Percentiles rank a stretch among this genome's conserved stretches.
phyloP scores from a whole-genome alignment of 1,284 basidiomycete genomes.

The Malassezia nana region DNA sequence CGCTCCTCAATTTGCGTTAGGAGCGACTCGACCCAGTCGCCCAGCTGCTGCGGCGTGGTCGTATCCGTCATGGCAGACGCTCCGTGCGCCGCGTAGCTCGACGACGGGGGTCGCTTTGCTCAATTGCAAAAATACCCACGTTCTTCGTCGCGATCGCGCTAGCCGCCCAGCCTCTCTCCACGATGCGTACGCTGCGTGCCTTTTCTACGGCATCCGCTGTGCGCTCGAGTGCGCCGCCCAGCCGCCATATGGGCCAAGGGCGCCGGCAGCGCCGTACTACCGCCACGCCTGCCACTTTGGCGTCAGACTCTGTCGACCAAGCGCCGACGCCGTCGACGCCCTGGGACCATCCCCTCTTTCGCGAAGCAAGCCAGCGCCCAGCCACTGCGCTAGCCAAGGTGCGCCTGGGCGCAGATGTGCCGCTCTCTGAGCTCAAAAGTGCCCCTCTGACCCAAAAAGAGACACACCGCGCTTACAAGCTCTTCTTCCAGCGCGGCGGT shows the following conservation, averaged over 20 bases:
- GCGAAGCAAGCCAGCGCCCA: constrained; percentile 8
- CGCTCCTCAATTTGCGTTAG: constrained; percentile 34
- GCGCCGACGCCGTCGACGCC: constrained; percentile 4
- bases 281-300: not conserved
- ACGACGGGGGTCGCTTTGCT: not conserved
- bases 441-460: constrained; percentile 1
- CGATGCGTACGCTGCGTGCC: not conserved
- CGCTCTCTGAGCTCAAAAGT: not conserved
- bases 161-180: not conserved
- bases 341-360: constrained; percentile 13
- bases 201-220: not conserved
- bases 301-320: not conserved
- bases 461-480: constrained; percentile 4
- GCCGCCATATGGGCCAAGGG: not conserved
- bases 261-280: not conserved
- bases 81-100: not conserved
- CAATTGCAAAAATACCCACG: not conserved
- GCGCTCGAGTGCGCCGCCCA: not conserved
- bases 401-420: not conserved
- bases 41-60: constrained; percentile 39
- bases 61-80: constrained; percentile 20
- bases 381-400: not conserved
- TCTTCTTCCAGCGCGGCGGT: constrained; percentile 6
- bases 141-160: not conserved
- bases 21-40: constrained; percentile 44